Conservation (phyloP, 768 basidiomycete genomes). For the Suillus plorans region DNA sequence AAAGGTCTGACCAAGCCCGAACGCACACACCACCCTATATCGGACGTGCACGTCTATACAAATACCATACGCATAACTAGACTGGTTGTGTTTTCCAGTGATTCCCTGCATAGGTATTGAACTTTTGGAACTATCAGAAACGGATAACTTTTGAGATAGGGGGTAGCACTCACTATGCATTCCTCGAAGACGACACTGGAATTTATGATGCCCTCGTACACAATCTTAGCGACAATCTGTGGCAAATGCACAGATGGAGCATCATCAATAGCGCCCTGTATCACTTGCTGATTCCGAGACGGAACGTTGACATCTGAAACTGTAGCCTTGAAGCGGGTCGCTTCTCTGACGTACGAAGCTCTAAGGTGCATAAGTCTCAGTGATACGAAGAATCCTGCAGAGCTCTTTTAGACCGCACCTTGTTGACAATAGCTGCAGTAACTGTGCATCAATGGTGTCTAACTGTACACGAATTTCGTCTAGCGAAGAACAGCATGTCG, state of each 20-base stretch:
- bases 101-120: background rate
- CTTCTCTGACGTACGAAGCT: slow-evolving; percentile 23
- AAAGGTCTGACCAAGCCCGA: background rate
- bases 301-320: slow-evolving; percentile 12
- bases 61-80: background rate
- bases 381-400: background rate
- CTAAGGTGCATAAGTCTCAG: slow-evolving; percentile 7
- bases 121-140: background rate
- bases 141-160: too few relatives aligned
- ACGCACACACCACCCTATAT: too few relatives aligned
- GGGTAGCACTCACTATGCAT: slow-evolving; percentile 18
- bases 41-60: background rate
- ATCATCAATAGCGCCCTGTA: slow-evolving; percentile 18
- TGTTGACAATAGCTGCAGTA: slow-evolving; percentile 19
- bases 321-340: slow-evolving; percentile 26
- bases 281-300: slow-evolving; percentile 18
- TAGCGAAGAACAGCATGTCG: slow-evolving; percentile 26
- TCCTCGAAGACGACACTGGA: slow-evolving; percentile 24
- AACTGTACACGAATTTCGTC: slow-evolving; percentile 18
- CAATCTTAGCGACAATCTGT: slow-evolving; percentile 21
- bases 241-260: slow-evolving; percentile 21
- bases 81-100: background rate
- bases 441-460: slow-evolving; percentile 17
- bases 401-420: slow-evolving; percentile 9
- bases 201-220: slow-evolving; percentile 20